phyloP scores from a whole-genome alignment of 139 green algal species.

The Closterium sp. region DNA sequence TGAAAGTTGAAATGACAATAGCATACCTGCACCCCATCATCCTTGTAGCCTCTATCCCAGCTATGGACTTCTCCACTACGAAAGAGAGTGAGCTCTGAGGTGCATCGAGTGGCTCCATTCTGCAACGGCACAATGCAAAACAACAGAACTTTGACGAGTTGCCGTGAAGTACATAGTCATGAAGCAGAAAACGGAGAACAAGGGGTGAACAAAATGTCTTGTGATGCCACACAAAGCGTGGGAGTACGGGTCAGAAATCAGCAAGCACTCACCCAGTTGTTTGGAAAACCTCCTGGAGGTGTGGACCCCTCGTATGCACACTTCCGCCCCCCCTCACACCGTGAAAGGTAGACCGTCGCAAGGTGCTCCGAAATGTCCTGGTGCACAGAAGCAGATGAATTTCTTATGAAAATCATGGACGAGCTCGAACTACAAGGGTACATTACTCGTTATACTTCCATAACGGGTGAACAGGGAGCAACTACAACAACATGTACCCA shows the following conservation, averaged over 20 bases:
- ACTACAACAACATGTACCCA: too few relatives aligned
- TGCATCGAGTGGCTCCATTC: conserved; percentile 33
- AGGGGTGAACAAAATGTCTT: neutral
- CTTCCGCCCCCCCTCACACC: conserved; percentile 15
- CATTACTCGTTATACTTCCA: too few relatives aligned
- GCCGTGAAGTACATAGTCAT: too few relatives aligned
- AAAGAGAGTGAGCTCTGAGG: conserved; percentile 37
- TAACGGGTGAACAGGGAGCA: too few relatives aligned
- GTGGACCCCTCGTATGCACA: conserved; percentile 41
- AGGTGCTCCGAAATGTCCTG: conserved; percentile 43
- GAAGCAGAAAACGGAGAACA: neutral
- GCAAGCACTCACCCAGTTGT: conserved; percentile 31
- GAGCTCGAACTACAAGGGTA: too few relatives aligned
- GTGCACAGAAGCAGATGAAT: neutral
- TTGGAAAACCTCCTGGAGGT: conserved; percentile 34
- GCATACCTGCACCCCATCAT: conserved; percentile 38
- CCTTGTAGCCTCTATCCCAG: conserved; percentile 38
- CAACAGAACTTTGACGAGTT: too few relatives aligned
- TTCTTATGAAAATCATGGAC: too few relatives aligned
- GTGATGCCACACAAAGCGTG: too few relatives aligned
- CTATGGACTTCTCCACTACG: conserved; percentile 36
- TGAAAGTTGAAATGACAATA: too few relatives aligned
- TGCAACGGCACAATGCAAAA: too few relatives aligned
- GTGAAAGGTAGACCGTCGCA: conserved; percentile 38
- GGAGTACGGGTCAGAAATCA: too few relatives aligned